Conservation (phyloP, 2,329 filamentous ascomycete species). For the Cadophora malorum region DNA sequence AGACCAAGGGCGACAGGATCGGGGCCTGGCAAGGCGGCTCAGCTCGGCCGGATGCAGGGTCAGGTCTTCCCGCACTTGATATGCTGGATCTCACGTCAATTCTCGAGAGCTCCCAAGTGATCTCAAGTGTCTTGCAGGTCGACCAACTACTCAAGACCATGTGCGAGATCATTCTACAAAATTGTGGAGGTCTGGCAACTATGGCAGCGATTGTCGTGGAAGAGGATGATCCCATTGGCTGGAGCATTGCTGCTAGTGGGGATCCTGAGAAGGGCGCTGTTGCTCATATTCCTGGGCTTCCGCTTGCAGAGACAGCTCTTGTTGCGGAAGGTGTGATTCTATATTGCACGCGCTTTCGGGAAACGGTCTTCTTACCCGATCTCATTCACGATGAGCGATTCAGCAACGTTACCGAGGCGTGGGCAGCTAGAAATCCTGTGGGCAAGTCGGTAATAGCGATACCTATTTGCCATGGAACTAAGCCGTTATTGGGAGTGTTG, state of each 20-base stretch:
- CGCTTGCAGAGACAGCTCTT: constrained; percentile 68
- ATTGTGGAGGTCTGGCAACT: constrained; percentile 73
- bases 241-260: constrained; percentile 77
- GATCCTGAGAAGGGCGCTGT: constrained; percentile 72
- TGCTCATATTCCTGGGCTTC: constrained; percentile 69
- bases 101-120: constrained; percentile 77
- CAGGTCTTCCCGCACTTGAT: constrained; percentile 75
- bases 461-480: constrained; percentile 76
- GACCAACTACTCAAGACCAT: constrained; percentile 80
- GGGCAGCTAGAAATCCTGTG: constrained; percentile 70
- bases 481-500: constrained; percentile 73
- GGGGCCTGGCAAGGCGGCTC: constrained; percentile 66
- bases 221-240: constrained; percentile 62
- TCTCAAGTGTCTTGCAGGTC: constrained; percentile 78
- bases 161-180: constrained; percentile 81
- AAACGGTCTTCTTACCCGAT: constrained; percentile 76
- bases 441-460: constrained; percentile 82
- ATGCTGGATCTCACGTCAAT: constrained; percentile 85
- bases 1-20: constrained; percentile 63
- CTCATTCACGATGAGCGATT: constrained; percentile 78
- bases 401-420: constrained; percentile 73
- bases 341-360: constrained; percentile 78
- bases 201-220: constrained; percentile 77
- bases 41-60: constrained; percentile 63
- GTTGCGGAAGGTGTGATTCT: constrained; percentile 80